Evolutionary conservation across 2,329 filamentous ascomycete species (phyloP), one percentile per base, ranked within the genome.

Genomic region (Conoideocrella luteorostrata): DNA sequence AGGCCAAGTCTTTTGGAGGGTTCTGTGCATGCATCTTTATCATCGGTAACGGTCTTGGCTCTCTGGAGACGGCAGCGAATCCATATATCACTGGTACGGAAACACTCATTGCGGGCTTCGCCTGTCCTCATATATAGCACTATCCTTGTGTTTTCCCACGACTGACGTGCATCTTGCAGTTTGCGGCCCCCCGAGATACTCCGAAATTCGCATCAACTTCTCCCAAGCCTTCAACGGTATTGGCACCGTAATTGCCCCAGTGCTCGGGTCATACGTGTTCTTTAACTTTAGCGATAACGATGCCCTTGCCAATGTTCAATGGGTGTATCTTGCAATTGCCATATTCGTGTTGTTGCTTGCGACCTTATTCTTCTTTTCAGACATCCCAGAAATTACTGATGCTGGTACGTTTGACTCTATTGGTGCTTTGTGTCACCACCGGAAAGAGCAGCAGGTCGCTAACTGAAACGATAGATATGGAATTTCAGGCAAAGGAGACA

Each of bases 221-320:
- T 82, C 84, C 1, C 85, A 90, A 61, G 82, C 83, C 43, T 83
- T 89, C 65, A 86, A 89, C 56, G 86, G 82, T 43, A 78, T 88
- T 38, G 85, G 84, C 28, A 83, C 82, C 7, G 80, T 88, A 38
- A 54, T 88, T 30, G 84, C 84, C 0, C 85, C 86, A 2, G 77
- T 88, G 0, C 69, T 89, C 7, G 86, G 82, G 34, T 84, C 81
- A 2, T 82, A 82, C 47, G 82, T 84, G 45, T 85, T 89, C 64
- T 89, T 89, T 66, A 76, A 74, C 44, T 75, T 78, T 38, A 70
- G 73, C 44, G 73, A 77, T 42, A 68, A 75, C 9, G 61, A 64
- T 3, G 77, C 78, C 1, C 68, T 88, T 3, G 70, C 72, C 50
- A 80, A 82, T 44, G 85, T 89, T 2, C 84, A 89, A 62, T 89